These are phyloP conservation scores for Cyamopsis tetragonoloba DNA, from an alignment of 306 rosid genomes.

Conservation along the genomic window DNA sequence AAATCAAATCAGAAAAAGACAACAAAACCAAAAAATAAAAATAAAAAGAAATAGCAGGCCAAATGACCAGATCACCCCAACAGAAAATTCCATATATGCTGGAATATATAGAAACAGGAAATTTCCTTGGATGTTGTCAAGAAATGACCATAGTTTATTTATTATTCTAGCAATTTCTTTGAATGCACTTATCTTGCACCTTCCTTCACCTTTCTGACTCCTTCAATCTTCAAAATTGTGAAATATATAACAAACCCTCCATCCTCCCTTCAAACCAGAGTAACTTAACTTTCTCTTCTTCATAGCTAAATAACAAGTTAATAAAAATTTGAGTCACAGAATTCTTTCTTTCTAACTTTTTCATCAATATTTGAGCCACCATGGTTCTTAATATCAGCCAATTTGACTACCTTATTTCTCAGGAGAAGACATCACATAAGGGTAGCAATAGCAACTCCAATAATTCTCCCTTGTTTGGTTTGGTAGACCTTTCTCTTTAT, in stretches of 20 bases:
- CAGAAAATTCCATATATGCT: not conserved
- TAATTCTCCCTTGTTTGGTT: conserved; percentile 16
- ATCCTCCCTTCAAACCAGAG: conserved; percentile 11
- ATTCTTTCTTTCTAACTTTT: conserved; percentile 14
- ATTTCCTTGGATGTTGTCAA: conserved; percentile 21
- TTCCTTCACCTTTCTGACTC: conserved; percentile 33
- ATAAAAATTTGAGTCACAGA: not conserved
- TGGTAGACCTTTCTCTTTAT: not conserved
- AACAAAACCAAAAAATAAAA: not conserved
- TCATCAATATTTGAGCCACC: not conserved
- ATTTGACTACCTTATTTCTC: conserved; percentile 20
- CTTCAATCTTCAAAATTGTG: conserved; percentile 15
- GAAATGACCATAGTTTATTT: conserved; percentile 4
- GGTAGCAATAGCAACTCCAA: not conserved
- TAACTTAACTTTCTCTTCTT: conserved; percentile 23
- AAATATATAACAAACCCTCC: not conserved
- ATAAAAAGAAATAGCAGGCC: conserved; percentile 33
- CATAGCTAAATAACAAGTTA: conserved; percentile 1
- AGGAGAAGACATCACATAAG: conserved; percentile 22
- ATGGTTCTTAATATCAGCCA: not conserved
- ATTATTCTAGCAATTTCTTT: not conserved
- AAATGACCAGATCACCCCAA: not conserved
- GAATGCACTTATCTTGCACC: conserved; percentile 23
- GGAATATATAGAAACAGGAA: conserved; percentile 16
- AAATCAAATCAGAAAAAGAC: not conserved